phyloP scores from a whole-genome alignment of 129 eudicot genomes.

The Kitagawia praeruptora region DNA sequence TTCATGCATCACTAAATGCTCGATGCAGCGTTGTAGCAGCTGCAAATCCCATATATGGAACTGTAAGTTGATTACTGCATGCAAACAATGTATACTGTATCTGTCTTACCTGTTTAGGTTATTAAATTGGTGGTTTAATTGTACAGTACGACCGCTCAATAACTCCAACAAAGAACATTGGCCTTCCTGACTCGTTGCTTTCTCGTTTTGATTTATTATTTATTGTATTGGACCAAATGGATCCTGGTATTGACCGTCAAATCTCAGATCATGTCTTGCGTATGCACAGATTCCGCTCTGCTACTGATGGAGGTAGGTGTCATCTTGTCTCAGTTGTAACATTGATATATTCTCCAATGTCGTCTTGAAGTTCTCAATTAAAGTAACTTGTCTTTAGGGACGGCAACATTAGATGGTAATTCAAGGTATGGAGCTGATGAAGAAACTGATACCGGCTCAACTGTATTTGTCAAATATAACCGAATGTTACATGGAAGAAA shows the following conservation, averaged over 20 bases:
- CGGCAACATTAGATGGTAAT: conserved; percentile 31
- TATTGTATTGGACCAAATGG: conserved; percentile 99
- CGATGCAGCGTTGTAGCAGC: conserved; percentile 99
- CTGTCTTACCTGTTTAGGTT: conserved; percentile 8
- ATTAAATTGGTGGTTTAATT: conserved; percentile 11
- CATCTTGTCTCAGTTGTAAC: neutral
- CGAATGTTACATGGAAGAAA: conserved; percentile 81
- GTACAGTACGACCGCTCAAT: conserved; percentile 93
- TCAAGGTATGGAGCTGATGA: conserved; percentile 67
- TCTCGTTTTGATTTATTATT: conserved; percentile 95
- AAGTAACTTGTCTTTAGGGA: conserved; percentile 36
- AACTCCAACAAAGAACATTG: conserved; percentile 97
- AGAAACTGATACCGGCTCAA: conserved; percentile 56
- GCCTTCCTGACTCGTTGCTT: conserved; percentile 95
- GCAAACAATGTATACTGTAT: neutral
- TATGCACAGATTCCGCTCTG: conserved; percentile 85
- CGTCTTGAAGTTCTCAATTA: conserved; percentile 12
- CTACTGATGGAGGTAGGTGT: conserved; percentile 72
- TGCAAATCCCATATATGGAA: conserved; percentile 98
- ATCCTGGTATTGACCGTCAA: conserved; percentile 77
- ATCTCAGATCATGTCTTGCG: conserved; percentile 97
- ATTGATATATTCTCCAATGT: neutral
- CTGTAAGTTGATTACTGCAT: conserved; percentile 43
- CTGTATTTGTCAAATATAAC: conserved; percentile 76
- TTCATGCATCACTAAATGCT: conserved; percentile 94